Conservation (phyloP, 2,329 filamentous ascomycete genomes). For the Fusarium citri region DNA sequence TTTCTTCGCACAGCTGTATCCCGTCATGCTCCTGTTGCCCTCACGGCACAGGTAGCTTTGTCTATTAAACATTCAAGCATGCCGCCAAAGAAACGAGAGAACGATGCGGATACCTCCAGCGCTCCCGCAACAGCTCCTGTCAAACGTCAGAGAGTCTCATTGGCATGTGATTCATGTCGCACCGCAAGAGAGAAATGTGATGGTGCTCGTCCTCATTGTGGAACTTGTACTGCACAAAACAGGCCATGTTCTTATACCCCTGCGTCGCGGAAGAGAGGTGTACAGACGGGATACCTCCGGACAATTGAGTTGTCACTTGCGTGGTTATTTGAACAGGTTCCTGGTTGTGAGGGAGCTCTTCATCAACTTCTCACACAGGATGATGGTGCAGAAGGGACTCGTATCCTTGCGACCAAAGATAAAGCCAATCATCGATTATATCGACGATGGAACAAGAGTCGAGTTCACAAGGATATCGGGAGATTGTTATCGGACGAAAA, state of each 20-base stretch:
- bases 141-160: constrained; percentile 74
- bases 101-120: constrained; percentile 44
- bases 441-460: constrained; percentile 71
- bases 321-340: constrained; percentile 72
- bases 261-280: constrained; percentile 79
- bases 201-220: constrained; percentile 73
- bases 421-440: constrained; percentile 67
- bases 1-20: not conserved
- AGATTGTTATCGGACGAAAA: constrained; percentile 65
- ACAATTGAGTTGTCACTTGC: constrained; percentile 77
- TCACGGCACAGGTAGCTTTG: constrained; percentile 40
- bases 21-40: constrained; percentile 43
- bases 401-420: constrained; percentile 64
- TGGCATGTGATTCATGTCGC: constrained; percentile 77
- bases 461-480: constrained; percentile 72
- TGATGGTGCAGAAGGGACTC: constrained; percentile 54
- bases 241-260: constrained; percentile 78
- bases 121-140: constrained; percentile 43
- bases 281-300: constrained; percentile 83
- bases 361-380: constrained; percentile 63
- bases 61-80: constrained; percentile 46
- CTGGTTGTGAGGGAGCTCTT: constrained; percentile 69
- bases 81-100: constrained; percentile 54
- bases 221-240: constrained; percentile 72
- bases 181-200: constrained; percentile 79